These are phyloP conservation scores for Eucalyptus marginata DNA, from an alignment of 345 rosid species.

Conservation along the genomic window DNA sequence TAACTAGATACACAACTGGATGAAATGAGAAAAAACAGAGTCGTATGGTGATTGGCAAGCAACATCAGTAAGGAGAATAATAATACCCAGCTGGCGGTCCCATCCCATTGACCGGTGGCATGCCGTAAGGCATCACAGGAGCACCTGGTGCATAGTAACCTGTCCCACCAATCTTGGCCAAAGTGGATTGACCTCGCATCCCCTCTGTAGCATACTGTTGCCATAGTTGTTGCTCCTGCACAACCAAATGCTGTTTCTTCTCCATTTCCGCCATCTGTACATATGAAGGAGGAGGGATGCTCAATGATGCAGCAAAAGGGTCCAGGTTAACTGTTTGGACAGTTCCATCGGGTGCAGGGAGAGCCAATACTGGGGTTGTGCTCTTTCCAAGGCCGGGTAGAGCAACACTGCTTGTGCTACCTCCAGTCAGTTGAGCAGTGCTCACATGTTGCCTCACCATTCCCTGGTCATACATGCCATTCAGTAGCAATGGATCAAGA, in stretches of 20 bases:
- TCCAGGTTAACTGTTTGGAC: conserved; percentile 47
- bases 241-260: conserved; percentile 54
- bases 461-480: conserved; percentile 96
- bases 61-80: conserved; percentile 22
- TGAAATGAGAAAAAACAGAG: not conserved
- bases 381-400: conserved; percentile 40
- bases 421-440: conserved; percentile 58
- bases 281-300: conserved; percentile 62
- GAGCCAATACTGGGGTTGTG: conserved; percentile 46
- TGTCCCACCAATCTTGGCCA: conserved; percentile 24
- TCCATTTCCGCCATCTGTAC: conserved; percentile 87
- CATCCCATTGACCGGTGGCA: conserved; percentile 39
- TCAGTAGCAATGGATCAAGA: conserved; percentile 61
- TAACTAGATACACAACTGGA: not conserved
- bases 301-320: conserved; percentile 58
- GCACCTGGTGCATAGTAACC: conserved; percentile 29
- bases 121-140: conserved; percentile 31
- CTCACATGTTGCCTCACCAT: conserved; percentile 75
- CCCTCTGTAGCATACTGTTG: conserved; percentile 57
- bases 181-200: conserved; percentile 60
- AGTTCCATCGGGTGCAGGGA: conserved; percentile 74
- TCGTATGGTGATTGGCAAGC: conserved; percentile 1
- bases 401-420: conserved; percentile 78
- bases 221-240: conserved; percentile 63
- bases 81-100: conserved; percentile 39